Evolutionary conservation across 805 yeast species (phyloP), one percentile per base, ranked within the genome.

Genomic region (Candida insectorum): DNA sequence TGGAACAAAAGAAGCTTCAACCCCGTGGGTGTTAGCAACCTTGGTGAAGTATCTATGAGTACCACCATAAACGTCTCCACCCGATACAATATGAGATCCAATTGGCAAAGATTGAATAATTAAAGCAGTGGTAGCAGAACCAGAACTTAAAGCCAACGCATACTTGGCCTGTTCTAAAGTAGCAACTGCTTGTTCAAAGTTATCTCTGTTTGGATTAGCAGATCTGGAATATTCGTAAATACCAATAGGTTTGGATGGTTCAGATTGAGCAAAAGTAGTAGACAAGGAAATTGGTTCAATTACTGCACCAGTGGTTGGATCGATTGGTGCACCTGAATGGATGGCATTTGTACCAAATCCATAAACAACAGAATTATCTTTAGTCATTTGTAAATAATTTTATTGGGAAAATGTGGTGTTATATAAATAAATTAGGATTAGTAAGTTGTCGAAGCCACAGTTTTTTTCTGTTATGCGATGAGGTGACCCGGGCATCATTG

Each of bases 41-140:
- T 82, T 75, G 55, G 95, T 81, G 71, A 85, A 85, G 62, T 86
- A 85, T 61, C 95, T 73, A 68, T 85, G 93, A 37, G 95, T 85
- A 49, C 95, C 95, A 42, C 95, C 95, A 60, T 85, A 85, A 29
- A 85, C 95, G 51, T 85, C 95, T 48, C 85, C 88, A 51, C 85
- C 79, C 29, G 87, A 79, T 31, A 85, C 69, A 26, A 83, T 82
- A 53, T 86, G 93, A 26, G 85, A 69, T 30, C 81, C 82, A 43
- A 75, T 73, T 27, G 84, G 79, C 49, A 86, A 65, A 20, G 83
- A 72, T 60, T 85, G 95, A 51, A 85, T 64, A 27, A 85, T 69
- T 47, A 80, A 72, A 16, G 93, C 85, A 27, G 94, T 85, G 41
- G 86, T 72, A 31, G 95, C 94, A 31, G 88, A 80, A 33, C 95